phyloP scores from a whole-genome alignment of 129 eudicot genomes.

The Kitagawia praeruptora region DNA sequence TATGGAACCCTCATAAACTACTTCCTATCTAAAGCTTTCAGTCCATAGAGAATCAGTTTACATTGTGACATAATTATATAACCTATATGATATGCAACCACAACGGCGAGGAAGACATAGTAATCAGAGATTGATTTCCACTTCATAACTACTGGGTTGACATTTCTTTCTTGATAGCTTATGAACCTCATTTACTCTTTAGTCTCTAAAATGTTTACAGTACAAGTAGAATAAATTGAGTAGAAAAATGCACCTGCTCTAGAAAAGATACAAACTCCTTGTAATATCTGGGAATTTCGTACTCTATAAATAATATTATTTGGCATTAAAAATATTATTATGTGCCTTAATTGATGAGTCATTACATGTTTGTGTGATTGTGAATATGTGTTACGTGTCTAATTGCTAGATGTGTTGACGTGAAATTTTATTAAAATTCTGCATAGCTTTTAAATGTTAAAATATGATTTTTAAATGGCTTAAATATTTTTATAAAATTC shows the following conservation, averaged over 20 bases:
- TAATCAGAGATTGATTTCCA: neutral
- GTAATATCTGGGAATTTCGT: too few relatives aligned
- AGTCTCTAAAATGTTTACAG: too few relatives aligned
- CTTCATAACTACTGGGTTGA: neutral
- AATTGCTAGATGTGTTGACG: too few relatives aligned
- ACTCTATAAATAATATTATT: too few relatives aligned
- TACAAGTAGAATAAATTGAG: conserved; percentile 10
- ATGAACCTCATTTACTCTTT: neutral
- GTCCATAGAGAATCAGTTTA: neutral
- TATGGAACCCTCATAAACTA: neutral
- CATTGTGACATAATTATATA: neutral
- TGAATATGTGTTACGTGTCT: too few relatives aligned
- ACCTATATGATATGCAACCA: neutral
- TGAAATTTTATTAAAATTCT: too few relatives aligned
- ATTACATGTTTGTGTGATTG: too few relatives aligned
- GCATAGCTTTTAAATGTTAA: too few relatives aligned
- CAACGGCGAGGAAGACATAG: neutral
- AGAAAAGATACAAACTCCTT: conserved; percentile 83
- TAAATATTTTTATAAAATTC: too few relatives aligned
- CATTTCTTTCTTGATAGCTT: neutral
- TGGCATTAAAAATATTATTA: too few relatives aligned
- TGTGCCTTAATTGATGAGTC: too few relatives aligned
- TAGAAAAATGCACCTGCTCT: conserved; percentile 54
- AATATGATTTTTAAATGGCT: too few relatives aligned
- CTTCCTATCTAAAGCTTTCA: neutral